Evolutionary conservation across 1,139 yeast genomes (phyloP), one percentile per base, ranked within the genome.

Genomic region (Suhomyces chickasaworum): DNA sequence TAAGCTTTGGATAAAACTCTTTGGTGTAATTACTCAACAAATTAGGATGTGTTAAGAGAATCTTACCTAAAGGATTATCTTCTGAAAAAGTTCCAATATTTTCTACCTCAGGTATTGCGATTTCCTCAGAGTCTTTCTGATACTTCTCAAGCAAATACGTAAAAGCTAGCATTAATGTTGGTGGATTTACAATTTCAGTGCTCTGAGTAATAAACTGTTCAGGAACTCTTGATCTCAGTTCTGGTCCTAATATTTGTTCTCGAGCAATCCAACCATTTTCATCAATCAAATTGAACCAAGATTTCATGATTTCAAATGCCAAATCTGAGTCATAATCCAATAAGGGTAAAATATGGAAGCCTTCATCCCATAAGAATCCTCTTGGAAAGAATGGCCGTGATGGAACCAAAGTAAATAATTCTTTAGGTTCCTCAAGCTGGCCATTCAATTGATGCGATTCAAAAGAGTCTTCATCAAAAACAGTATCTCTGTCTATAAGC

Each of bases 321-420:
- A 93, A 71, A 60, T 90, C 97, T 8, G 89, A 79, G 64, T 93
- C 99, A 63, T 86, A 91, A 43, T 86, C 84, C 53, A 89, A 66
- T 31, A 93, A 71, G 3, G 96, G 96, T 34, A 91, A 72, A 52
- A 93, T 73, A 63, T 93, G 97, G 66, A 93, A 93, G 0, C 99
- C 99, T 68, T 95, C 99, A 65, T 95, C 99, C 99, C 99, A 93
- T 60, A 89, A 89, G 60, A 93, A 93, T 0, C 99, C 99, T 53
- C 99, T 77, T 7, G 99, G 98, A 67, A 93, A 93, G 59, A 89
- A 89, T 0, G 97, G 90, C 47, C 99, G 77, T 40, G 97, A 89
- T 1, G 99, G 99, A 25, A 90, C 95, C 37, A 89, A 74, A 0
- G 95, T 81, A 57, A 90, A 88, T 32, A 95, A 66, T 53, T 85